Percentiles rank a stretch among this genome's conserved stretches.
phyloP scores from a whole-genome alignment of 2,329 filamentous ascomycete genomes.

The Trichoderma brevicompactum region DNA sequence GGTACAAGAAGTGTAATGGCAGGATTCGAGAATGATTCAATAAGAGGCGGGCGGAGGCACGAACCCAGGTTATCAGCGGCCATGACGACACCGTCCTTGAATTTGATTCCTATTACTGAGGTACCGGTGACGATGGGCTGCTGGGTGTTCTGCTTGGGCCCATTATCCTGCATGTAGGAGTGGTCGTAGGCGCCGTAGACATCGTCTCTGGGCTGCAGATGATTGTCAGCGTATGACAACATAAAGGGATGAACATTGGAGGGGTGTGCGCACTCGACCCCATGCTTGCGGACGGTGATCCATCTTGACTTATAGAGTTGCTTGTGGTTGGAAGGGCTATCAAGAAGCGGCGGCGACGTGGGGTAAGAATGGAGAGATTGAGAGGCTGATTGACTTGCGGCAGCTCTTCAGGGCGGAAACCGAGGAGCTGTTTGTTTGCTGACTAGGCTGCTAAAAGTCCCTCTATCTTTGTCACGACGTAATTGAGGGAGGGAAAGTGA shows the following conservation, averaged over 20 bases:
- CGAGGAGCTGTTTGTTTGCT: background rate
- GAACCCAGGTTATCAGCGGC: slow-evolving; percentile 94
- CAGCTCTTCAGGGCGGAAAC: background rate
- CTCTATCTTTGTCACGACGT: background rate
- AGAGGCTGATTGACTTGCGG: slow-evolving; percentile 13
- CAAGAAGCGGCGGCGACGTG: slow-evolving; percentile 24
- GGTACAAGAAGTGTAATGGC: background rate
- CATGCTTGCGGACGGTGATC: slow-evolving; percentile 75
- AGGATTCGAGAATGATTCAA: background rate
- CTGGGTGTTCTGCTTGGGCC: slow-evolving; percentile 85
- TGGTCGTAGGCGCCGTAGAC: slow-evolving; percentile 92
- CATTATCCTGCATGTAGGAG: slow-evolving; percentile 74
- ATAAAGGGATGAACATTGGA: too few relatives aligned
- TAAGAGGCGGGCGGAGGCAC: slow-evolving; percentile 32
- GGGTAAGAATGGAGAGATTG: slow-evolving; percentile 16
- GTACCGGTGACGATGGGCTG: slow-evolving; percentile 94
- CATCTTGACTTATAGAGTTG: slow-evolving; percentile 48
- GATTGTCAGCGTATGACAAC: background rate
- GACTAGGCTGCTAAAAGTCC: background rate
- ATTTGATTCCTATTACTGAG: slow-evolving; percentile 93
- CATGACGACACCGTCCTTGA: slow-evolving; percentile 93
- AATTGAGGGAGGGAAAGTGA: slow-evolving; percentile 6
- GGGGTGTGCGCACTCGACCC: slow-evolving; percentile 64
- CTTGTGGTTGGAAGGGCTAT: slow-evolving; percentile 16
- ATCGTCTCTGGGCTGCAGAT: slow-evolving; percentile 85